These are phyloP conservation scores for Trichoderma erinaceum DNA, from an alignment of 495 filamentous ascomycete species.

Conservation along the genomic window DNA sequence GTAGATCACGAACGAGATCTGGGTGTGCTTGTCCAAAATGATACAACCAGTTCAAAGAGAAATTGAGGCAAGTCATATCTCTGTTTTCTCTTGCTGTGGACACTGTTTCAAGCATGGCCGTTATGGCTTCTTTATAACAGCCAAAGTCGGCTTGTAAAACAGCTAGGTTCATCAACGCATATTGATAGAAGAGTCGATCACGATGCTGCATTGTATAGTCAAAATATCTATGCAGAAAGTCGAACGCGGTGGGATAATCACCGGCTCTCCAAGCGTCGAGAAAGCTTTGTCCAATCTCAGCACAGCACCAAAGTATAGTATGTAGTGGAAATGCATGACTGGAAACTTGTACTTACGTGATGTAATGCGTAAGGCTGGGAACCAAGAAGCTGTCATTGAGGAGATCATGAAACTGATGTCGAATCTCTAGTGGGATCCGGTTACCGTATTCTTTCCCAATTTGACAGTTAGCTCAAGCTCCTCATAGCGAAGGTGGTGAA, in stretches of 20 bases:
- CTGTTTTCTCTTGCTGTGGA: conserved; percentile 86
- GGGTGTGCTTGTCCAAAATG: conserved; percentile 87
- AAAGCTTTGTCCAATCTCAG: conserved; percentile 48
- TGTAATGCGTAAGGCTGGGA: conserved; percentile 70
- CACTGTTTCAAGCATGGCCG: conserved; percentile 88
- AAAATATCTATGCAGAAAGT: conserved; percentile 90
- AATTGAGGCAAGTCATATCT: conserved; percentile 88
- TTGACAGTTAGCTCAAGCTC: neutral
- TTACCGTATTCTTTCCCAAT: conserved; percentile 42
- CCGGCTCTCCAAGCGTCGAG: conserved; percentile 87
- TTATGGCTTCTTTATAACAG: conserved; percentile 82
- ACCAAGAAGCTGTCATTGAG: conserved; percentile 58
- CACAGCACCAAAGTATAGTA: conserved; percentile 15
- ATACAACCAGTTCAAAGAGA: conserved; percentile 95
- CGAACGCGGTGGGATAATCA: conserved; percentile 83
- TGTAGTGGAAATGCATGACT: too few relatives aligned
- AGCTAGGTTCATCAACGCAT: conserved; percentile 88
- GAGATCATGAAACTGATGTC: conserved; percentile 56
- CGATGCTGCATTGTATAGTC: conserved; percentile 91
- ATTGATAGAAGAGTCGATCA: conserved; percentile 85
- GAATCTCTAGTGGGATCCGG: conserved; percentile 63
- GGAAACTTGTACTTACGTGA: conserved; percentile 50
- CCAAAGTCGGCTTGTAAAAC: conserved; percentile 95
- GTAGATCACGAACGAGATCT: conserved; percentile 60
- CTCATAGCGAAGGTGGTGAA: neutral